Conservation (phyloP, 768 basidiomycete species). For the Amanita jacksonii region DNA sequence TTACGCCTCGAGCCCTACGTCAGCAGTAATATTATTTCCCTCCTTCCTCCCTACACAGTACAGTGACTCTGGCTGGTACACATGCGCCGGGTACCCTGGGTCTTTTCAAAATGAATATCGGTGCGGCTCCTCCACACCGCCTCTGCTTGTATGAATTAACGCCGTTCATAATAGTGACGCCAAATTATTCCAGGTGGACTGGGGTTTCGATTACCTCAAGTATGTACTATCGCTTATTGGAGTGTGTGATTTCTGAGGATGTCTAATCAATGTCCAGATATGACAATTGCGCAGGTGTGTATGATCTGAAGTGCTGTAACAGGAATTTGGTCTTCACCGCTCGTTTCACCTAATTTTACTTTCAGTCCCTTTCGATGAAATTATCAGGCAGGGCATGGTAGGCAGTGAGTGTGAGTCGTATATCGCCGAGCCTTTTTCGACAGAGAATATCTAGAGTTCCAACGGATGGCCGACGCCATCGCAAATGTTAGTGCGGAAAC, state of each 20-base stretch:
- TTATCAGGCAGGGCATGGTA: slow-evolving; percentile 45
- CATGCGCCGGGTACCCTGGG: slow-evolving; percentile 55
- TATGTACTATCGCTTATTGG: slow-evolving; percentile 14
- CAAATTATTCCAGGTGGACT: slow-evolving; percentile 43
- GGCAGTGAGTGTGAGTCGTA: slow-evolving; percentile 31
- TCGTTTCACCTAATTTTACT: not conserved
- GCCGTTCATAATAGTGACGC: slow-evolving; percentile 31
- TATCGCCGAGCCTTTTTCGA: not conserved
- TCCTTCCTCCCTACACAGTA: slow-evolving; percentile 29
- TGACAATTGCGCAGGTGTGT: slow-evolving; percentile 50
- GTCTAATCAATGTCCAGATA: slow-evolving; percentile 30
- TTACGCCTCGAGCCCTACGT: no score
- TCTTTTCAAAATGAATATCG: slow-evolving; percentile 55
- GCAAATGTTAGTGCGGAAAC: slow-evolving; percentile 33
- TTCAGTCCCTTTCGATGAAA: slow-evolving; percentile 44
- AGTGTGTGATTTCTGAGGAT: slow-evolving; percentile 1
- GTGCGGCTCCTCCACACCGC: slow-evolving; percentile 15
- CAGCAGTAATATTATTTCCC: not conserved
- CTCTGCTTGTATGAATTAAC: no score
- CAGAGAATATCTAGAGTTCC: slow-evolving; percentile 32
- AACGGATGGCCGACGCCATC: slow-evolving; percentile 54
- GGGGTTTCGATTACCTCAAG: slow-evolving; percentile 64
- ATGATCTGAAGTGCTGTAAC: no score
- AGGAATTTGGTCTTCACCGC: not conserved
- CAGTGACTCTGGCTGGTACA: slow-evolving; percentile 62